Conservation (phyloP, 202 grass and related monocot species). For the Digitaria exilis region DNA sequence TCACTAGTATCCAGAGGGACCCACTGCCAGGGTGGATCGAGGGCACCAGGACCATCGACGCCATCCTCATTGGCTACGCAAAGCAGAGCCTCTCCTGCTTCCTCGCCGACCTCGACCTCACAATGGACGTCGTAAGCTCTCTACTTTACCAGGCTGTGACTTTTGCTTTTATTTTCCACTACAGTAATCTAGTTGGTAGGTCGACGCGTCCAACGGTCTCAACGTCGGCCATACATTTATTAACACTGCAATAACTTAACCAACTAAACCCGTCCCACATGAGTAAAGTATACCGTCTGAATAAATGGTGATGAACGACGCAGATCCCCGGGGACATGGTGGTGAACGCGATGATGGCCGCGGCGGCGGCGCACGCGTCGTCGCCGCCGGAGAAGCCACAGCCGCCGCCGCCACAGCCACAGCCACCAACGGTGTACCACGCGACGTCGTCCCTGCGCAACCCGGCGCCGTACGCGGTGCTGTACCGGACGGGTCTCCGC, state of each 20-base stretch:
- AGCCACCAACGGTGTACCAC: constrained; percentile 58
- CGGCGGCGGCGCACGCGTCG: constrained; percentile 35
- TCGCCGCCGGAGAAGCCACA: too few relatives aligned
- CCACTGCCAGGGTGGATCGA: constrained; percentile 85
- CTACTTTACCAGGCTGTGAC: too few relatives aligned
- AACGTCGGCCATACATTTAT: too few relatives aligned
- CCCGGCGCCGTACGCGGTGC: constrained; percentile 50
- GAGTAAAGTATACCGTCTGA: too few relatives aligned
- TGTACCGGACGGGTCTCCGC: constrained; percentile 37
- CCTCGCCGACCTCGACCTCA: constrained; percentile 63
- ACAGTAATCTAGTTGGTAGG: too few relatives aligned
- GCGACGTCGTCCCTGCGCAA: constrained; percentile 69
- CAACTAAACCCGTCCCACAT: too few relatives aligned
- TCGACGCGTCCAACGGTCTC: too few relatives aligned
- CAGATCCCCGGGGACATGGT: constrained; percentile 96
- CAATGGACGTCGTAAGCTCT: constrained; percentile 69
- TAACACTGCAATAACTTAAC: too few relatives aligned
- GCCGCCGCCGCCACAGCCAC: not conserved
- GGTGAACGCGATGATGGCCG: constrained; percentile 86
- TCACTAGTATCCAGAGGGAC: constrained; percentile 73
- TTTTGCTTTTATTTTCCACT: too few relatives aligned
- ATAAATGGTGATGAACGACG: too few relatives aligned
- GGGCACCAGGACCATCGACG: constrained; percentile 78
- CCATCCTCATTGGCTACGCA: constrained; percentile 69
- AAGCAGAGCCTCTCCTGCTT: constrained; percentile 84